A percentile compares a stretch with the other conserved stretches of the same genome.
phyloP scores from a whole-genome alignment of 768 basidiomycete species.

The Rickenella mellea region DNA sequence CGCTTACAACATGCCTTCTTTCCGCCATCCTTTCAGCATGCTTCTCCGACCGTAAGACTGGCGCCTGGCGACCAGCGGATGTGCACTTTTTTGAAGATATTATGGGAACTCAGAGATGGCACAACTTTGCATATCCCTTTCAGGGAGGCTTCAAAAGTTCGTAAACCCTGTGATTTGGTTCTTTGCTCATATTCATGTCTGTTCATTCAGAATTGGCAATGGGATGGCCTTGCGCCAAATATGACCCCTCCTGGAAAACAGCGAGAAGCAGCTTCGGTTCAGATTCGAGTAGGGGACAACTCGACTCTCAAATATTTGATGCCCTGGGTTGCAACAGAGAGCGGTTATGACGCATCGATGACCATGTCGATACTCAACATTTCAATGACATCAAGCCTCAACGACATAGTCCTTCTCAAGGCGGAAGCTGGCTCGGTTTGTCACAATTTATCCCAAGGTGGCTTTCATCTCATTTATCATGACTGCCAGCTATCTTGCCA shows the following conservation, averaged over 20 bases:
- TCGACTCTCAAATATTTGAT: conserved; percentile 81
- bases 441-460: neutral
- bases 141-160: conserved; percentile 81
- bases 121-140: conserved; percentile 82
- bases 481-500: conserved; percentile 49
- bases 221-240: conserved; percentile 55
- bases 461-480: conserved; percentile 6
- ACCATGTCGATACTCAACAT: conserved; percentile 78
- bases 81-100: conserved; percentile 75
- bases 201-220: conserved; percentile 89
- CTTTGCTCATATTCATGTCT: neutral
- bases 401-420: conserved; percentile 69
- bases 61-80: conserved; percentile 71
- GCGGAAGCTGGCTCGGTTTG: conserved; percentile 75
- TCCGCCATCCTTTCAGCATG: conserved; percentile 66
- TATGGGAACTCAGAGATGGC: conserved; percentile 70
- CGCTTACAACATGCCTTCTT: conserved; percentile 79
- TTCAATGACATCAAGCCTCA: conserved; percentile 75
- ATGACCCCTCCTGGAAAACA: conserved; percentile 34
- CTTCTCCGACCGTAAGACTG: conserved; percentile 45
- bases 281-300: conserved; percentile 63
- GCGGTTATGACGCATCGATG: conserved; percentile 72
- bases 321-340: conserved; percentile 64
- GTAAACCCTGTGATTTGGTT: neutral
- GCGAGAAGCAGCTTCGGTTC: conserved; percentile 64